Percentiles rank a stretch among this genome's conserved stretches.
Conservation (phyloP, 208 protist species). For the Leishmania gerbilli region DNA sequence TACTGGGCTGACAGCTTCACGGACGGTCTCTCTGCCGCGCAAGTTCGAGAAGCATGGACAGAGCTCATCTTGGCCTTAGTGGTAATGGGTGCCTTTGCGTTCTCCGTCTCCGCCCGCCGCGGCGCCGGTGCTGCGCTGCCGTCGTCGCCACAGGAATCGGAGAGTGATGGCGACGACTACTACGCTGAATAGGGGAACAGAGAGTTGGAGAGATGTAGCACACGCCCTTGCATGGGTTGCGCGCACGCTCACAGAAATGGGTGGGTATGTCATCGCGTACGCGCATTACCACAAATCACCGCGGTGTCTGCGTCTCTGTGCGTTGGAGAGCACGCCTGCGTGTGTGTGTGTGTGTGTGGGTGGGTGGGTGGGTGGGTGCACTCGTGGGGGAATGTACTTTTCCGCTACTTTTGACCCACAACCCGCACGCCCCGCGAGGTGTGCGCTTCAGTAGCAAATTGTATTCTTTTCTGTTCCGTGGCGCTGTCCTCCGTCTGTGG, state of each 20-base stretch:
- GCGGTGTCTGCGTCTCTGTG: neutral
- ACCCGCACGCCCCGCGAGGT: too few relatives aligned
- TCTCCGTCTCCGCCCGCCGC: constrained; percentile 42
- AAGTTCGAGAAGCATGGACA: constrained; percentile 33
- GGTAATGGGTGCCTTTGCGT: constrained; percentile 28
- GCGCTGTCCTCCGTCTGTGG: neutral
- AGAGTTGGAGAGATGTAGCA: neutral
- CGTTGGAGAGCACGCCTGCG: neutral
- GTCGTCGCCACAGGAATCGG: neutral
- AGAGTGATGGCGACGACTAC: constrained; percentile 33
- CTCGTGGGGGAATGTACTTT: neutral
- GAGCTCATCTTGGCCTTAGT: constrained; percentile 35
- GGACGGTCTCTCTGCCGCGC: constrained; percentile 1
- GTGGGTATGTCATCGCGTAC: neutral
- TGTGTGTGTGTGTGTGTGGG: neutral
- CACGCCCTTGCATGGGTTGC: neutral
- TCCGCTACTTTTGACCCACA: neutral
- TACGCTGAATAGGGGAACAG: constrained; percentile 10
- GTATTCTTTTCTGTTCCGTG: neutral
- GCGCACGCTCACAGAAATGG: neutral
- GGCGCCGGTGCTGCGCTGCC: constrained; percentile 2
- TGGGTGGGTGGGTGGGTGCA: neutral
- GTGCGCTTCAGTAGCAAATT: neutral
- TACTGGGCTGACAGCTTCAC: constrained; percentile 15
- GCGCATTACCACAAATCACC: neutral